Percentiles rank a stretch among this genome's conserved stretches.
Evolutionary conservation across 2,329 filamentous ascomycete species (phyloP).

Genomic region (Stylonectria norvegica): DNA sequence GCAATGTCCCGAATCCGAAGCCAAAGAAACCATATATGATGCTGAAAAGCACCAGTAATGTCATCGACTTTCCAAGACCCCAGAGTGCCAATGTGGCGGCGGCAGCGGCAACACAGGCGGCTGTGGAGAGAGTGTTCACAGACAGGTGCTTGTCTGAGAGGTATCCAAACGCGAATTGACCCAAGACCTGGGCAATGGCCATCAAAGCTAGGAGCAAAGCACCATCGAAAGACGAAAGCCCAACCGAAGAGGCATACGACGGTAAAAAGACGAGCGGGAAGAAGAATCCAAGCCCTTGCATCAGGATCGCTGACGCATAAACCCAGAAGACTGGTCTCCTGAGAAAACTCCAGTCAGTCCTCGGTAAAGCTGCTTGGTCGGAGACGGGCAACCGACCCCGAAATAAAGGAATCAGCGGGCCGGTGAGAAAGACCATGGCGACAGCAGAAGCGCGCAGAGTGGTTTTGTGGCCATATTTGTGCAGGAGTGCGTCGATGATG

Average conservation of each 20-base stretch:
- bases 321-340: not conserved
- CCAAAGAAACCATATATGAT: conserved; percentile 3
- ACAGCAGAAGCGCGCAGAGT: not conserved
- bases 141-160: not conserved
- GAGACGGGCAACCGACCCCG: not conserved
- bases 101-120: not conserved
- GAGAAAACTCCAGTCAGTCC: not conserved
- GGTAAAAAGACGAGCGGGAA: not conserved
- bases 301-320: not conserved
- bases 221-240: not conserved
- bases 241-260: not conserved
- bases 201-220: not conserved
- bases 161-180: not conserved
- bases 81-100: not conserved
- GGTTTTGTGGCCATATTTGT: not conserved
- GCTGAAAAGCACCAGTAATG: not conserved
- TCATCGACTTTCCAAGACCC: not conserved
- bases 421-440: not conserved
- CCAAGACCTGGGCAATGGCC: not conserved
- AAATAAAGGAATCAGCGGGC: not conserved
- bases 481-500: not conserved
- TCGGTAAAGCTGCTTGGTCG: not conserved
- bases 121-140: not conserved
- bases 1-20: conserved; percentile 14
- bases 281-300: not conserved